These are phyloP conservation scores for Vitis hybrid DNA, from an alignment of 177 flowering plant genomes.

Conservation along the genomic window DNA sequence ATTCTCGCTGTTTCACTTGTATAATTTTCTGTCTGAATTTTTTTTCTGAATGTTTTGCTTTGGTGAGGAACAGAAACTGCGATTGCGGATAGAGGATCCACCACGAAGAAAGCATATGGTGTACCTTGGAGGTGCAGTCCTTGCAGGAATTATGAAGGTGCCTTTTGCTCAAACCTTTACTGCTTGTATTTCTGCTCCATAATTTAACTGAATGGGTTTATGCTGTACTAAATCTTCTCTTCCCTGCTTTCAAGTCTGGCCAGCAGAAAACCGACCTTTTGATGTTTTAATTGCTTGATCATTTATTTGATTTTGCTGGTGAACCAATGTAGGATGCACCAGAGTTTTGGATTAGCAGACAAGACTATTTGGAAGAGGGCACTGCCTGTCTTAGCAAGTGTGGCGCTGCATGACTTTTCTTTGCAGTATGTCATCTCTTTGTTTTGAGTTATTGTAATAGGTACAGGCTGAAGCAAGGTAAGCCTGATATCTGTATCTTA, in stretches of 20 bases:
- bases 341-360: slow-evolving; percentile 91
- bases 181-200: no score
- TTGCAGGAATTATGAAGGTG: slow-evolving; percentile 98
- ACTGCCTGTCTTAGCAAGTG: slow-evolving; percentile 77
- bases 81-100: slow-evolving; percentile 90
- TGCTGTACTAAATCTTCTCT: no score
- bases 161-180: background rate
- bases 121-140: slow-evolving; percentile 97
- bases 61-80: slow-evolving; percentile 53
- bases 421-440: background rate
- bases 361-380: slow-evolving; percentile 94
- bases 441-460: background rate
- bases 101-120: slow-evolving; percentile 99
- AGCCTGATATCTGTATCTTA: background rate
- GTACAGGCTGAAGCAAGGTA: background rate
- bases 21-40: background rate
- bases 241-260: background rate
- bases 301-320: background rate
- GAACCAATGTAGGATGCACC: slow-evolving; percentile 80
- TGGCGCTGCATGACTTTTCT: slow-evolving; percentile 54
- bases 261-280: background rate
- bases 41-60: background rate
- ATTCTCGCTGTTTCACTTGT: no score
- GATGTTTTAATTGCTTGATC: background rate
- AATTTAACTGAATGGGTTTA: no score